Evolutionary conservation across 2,329 filamentous ascomycete genomes (phyloP), one percentile per base, ranked within the genome.

Genomic region (Setomelanomma holmii): DNA sequence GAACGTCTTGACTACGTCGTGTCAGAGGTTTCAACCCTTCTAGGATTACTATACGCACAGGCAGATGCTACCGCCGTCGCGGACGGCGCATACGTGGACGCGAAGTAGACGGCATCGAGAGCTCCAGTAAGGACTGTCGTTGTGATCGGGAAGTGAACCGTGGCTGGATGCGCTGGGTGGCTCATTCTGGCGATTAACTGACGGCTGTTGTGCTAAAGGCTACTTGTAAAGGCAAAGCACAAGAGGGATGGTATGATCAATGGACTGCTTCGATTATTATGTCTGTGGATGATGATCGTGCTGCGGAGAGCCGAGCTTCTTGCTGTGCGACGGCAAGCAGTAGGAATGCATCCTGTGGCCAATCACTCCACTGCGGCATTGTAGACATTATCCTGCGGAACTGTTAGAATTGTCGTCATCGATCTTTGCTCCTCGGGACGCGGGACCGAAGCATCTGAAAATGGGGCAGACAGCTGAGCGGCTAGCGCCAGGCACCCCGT

Each of bases 61-160:
- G 62, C 46, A 30, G 69, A 67, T 45, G 64, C 60, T 20, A 76
- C 60, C 19, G 72, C 59, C 27, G 73, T 57, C 21, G 67, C 60
- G 23, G 68, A 72, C 17, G 73, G 64, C n/a, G 71, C 63, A 46
- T 69, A 62, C 16, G 69, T 66, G 0, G 69, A 71, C 20, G 61
- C 51, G 49, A 67, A 64, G 63, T 76, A 68, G 16, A 77, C 58
- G 24, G 72, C 69, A 61, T 80, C 78, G 52, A 80, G 74, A 38
- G 53, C 72, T 43, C 74, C 77, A 30, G 76, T 73, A 12, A 79
- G 66, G 38, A 70, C 60, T 52, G 78, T 72, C 66, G 80, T 79
- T 49, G 78, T 73, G 46, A 81, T 72, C 17, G 79, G 79, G 63
- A 78, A 79, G 66, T 81, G 79, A 39, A 80, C 76, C 10, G 73